Conservation (phyloP, 768 basidiomycete genomes). For the Paxillus rubicundulus region DNA sequence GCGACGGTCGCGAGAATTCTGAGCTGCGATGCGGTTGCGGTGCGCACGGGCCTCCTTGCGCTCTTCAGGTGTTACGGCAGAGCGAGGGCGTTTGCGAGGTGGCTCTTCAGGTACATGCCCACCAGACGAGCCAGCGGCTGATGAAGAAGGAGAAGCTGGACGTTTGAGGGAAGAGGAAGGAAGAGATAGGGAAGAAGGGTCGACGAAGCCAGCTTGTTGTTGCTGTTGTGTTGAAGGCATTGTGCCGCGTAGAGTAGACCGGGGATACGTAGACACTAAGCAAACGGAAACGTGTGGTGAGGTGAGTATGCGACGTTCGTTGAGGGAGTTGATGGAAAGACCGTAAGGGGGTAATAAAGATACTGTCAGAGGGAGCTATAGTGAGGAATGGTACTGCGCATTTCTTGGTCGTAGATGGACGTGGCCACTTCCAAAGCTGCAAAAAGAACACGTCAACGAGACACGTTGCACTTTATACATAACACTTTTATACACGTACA, state of each 20-base stretch:
- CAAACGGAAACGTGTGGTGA: background rate
- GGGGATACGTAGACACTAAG: background rate
- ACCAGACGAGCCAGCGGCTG: slow-evolving; percentile 12
- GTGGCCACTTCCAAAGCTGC: slow-evolving; percentile 22
- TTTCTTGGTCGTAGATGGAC: slow-evolving; percentile 10
- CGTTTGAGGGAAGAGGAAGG: slow-evolving; percentile 33
- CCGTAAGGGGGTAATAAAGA: slow-evolving; percentile 16
- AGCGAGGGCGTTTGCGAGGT: slow-evolving; percentile 73
- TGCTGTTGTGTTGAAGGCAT: slow-evolving; percentile 23
- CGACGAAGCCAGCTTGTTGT: slow-evolving; percentile 28
- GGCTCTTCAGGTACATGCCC: slow-evolving; percentile 36
- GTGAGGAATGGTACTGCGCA: slow-evolving; percentile 6
- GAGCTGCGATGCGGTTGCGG: slow-evolving; percentile 90
- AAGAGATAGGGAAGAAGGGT: slow-evolving; percentile 40
- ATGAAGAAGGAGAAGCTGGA: slow-evolving; percentile 26
- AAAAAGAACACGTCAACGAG: slow-evolving; percentile 23
- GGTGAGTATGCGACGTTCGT: background rate
- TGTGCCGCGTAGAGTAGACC: slow-evolving; percentile 6
- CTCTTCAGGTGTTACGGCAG: slow-evolving; percentile 63
- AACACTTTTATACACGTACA: slow-evolving; percentile 17
- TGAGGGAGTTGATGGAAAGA: background rate
- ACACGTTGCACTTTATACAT: slow-evolving; percentile 33
- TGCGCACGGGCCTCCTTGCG: slow-evolving; percentile 87
- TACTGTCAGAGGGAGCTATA: slow-evolving; percentile 14
- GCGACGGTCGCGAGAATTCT: slow-evolving; percentile 87